A percentile compares a stretch with the other conserved stretches of the same genome.
Evolutionary conservation across 441 rosid genomes (phyloP).

Genomic region (Omphalea diandra): DNA sequence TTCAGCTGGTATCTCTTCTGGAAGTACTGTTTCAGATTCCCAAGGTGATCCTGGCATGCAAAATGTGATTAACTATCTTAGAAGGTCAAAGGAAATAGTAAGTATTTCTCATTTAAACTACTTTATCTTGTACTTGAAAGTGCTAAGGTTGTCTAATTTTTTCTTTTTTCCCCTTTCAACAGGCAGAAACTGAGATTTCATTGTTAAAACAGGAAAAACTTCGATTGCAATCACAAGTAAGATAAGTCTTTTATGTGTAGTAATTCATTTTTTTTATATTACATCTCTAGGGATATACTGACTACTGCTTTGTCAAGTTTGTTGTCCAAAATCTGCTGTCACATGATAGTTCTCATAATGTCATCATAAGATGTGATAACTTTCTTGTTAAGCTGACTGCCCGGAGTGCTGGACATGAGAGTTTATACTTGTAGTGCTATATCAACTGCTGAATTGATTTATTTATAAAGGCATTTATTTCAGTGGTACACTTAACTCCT

Average conservation of each 20-base stretch:
- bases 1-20: conserved; percentile 52
- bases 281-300: neutral
- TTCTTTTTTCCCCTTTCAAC: conserved; percentile 25
- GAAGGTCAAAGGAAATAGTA: conserved; percentile 89
- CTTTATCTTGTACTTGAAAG: neutral
- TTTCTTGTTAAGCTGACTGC: too few relatives aligned
- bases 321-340: too few relatives aligned
- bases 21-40: conserved; percentile 37
- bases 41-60: conserved; percentile 69
- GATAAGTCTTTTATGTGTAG: conserved; percentile 9
- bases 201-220: conserved; percentile 89
- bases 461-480: too few relatives aligned
- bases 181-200: conserved; percentile 97
- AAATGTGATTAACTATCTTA: conserved; percentile 81
- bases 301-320: neutral
- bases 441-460: too few relatives aligned
- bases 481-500: too few relatives aligned
- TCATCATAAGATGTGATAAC: too few relatives aligned
- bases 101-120: conserved; percentile 25
- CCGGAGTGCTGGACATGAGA: too few relatives aligned
- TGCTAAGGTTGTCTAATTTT: conserved; percentile 21
- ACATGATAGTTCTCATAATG: too few relatives aligned
- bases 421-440: too few relatives aligned
- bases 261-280: neutral
- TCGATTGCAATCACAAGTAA: conserved; percentile 87